Base-by-base conservation (phyloP, 768 basidiomycete genomes). In the Kwoniella dendrophila region DNA sequence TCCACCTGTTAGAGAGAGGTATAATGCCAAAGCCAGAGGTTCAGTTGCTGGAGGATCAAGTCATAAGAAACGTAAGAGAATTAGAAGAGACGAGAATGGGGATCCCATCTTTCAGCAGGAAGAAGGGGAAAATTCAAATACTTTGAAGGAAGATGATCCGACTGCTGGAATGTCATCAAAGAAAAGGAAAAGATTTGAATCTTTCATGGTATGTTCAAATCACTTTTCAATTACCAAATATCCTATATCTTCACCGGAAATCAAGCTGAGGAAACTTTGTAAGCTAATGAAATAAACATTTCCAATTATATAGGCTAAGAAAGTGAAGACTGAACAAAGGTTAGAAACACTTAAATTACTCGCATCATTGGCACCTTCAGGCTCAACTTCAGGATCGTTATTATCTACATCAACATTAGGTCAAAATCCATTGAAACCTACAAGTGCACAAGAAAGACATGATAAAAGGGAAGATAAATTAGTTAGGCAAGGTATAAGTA, bases 151-250 rank as follows among this genome's bases (percentile, higher is more conserved):
- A 22, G 41, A 51, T 12, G 60, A 62, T 52, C 60, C 54, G 11
- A 54, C 52, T n/a, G 47, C 53, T 55, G 62, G 64, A 74, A 87
- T 90, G 83, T 88, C 85, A 44, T 85, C 81, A 59, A 93, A 93
- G 82, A 94, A 91, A 81, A 88, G 86, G 81, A 93, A 89, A 77
- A 82, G 90, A 54, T 81, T 98, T 4, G 94, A 97, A 66, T 90
- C 90, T 66, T 98, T 92, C 72, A 93, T 97, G 70, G 92, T 91
- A 58, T 71, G 88, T 80, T 14, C 30, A 30, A n/a, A n/a, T n/a
- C n/a, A 52, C 22, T 34, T 53, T 5, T 8, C 36, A 38, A 38
- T 8, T 38, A 38, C 36, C 24, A 30, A 5, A 0, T 30, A 27
- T 16, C 24, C 22, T 5, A 49, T 44, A 5, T n/a, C 29, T 8